A percentile compares a stretch with the other conserved stretches of the same genome.
Evolutionary conservation across 2,329 filamentous ascomycete genomes (phyloP).

Genomic region (Orbilia brochopaga): DNA sequence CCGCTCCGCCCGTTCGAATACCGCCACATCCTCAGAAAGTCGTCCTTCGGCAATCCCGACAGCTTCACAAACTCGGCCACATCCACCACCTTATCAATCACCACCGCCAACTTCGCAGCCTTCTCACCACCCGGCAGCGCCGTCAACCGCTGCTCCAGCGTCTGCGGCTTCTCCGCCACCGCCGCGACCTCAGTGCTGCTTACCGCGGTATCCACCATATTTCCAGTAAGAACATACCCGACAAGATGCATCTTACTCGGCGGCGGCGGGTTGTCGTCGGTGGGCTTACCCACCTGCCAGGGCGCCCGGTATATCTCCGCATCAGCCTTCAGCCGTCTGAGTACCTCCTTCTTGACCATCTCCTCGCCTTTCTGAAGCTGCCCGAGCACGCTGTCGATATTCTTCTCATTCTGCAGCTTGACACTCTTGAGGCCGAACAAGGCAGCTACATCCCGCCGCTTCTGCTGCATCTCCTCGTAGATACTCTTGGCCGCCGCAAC

Average conservation of each 20-base stretch:
- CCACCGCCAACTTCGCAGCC: slow-evolving; percentile 31
- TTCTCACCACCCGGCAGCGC: slow-evolving; percentile 39
- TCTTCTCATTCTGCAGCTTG: slow-evolving; percentile 40
- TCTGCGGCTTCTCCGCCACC: slow-evolving; percentile 28
- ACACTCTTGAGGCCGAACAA: slow-evolving; percentile 28
- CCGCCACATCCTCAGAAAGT: slow-evolving; percentile 33
- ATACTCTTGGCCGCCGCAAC: slow-evolving; percentile 14
- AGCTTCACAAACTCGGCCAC: slow-evolving; percentile 34
- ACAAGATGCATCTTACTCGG: slow-evolving; percentile 43
- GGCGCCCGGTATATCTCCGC: slow-evolving; percentile 39
- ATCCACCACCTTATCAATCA: slow-evolving; percentile 28
- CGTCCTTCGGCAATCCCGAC: slow-evolving; percentile 20
- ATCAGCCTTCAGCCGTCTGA: slow-evolving; percentile 30
- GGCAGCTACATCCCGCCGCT: slow-evolving; percentile 11
- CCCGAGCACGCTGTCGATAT: slow-evolving; percentile 20
- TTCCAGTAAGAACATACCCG: slow-evolving; percentile 33
- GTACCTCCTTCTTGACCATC: slow-evolving; percentile 12
- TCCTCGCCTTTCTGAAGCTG: slow-evolving; percentile 22
- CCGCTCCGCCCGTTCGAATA: slow-evolving; percentile 27
- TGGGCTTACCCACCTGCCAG: slow-evolving; percentile 34
- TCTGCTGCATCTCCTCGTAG: slow-evolving; percentile 16
- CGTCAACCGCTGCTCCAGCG: slow-evolving; percentile 21
- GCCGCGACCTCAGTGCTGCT: too few species aligned
- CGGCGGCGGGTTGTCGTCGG: slow-evolving; percentile 22
- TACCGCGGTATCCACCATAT: too few species aligned